A percentile compares a stretch with the other conserved stretches of the same genome.
phyloP scores from a whole-genome alignment of 495 filamentous ascomycete genomes.

The Talaromyces ruber region DNA sequence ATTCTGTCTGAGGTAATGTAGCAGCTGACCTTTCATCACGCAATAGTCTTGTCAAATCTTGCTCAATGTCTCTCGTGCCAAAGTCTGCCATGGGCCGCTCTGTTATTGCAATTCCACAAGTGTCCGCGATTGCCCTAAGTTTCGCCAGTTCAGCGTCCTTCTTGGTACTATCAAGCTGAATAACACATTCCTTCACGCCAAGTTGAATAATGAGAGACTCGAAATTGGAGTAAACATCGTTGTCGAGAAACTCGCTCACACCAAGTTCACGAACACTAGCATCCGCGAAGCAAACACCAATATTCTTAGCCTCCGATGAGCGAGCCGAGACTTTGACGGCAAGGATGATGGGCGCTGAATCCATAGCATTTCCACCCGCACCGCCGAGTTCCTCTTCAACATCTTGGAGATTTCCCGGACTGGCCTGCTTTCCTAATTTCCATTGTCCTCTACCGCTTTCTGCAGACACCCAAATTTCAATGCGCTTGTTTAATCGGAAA shows the following conservation, averaged over 20 bases:
- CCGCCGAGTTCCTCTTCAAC: constrained; percentile 89
- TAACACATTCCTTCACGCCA: constrained; percentile 86
- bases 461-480: constrained; percentile 79
- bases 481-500: constrained; percentile 77
- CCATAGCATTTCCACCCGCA: constrained; percentile 50
- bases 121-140: constrained; percentile 79
- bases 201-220: constrained; percentile 94
- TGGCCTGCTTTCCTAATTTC: constrained; percentile 86
- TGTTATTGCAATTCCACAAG: constrained; percentile 79
- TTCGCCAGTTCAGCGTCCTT: constrained; percentile 89
- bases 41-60: constrained; percentile 79
- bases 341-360: constrained; percentile 85
- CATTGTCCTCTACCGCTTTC: constrained; percentile 66
- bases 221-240: constrained; percentile 96
- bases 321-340: constrained; percentile 88
- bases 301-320: constrained; percentile 73
- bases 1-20: constrained; percentile 79
- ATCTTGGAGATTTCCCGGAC: constrained; percentile 92
- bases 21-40: constrained; percentile 74
- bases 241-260: constrained; percentile 96
- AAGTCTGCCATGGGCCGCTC: constrained; percentile 73
- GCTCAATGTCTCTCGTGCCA: constrained; percentile 87
- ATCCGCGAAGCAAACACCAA: constrained; percentile 97
- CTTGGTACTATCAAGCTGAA: constrained; percentile 64
- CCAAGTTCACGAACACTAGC: constrained; percentile 93